Conservation (phyloP, 2,329 filamentous ascomycete genomes). For the Colletotrichum ledebouriae region DNA sequence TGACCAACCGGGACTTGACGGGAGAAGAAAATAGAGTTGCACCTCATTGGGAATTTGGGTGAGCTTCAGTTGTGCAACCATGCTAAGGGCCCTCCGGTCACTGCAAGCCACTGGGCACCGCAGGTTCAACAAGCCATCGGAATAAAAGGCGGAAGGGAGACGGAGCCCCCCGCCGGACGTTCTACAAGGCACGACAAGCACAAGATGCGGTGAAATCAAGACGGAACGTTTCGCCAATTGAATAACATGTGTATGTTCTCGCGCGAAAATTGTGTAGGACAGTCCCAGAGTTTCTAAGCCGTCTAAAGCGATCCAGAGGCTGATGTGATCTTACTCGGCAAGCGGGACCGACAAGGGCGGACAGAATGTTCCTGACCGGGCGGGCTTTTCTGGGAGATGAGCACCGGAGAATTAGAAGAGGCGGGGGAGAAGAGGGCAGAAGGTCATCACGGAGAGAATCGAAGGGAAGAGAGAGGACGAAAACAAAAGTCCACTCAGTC, state of each 20-base stretch:
- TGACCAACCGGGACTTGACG: no score
- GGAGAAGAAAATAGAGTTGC: background rate
- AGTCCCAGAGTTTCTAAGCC: no score
- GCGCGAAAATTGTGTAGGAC: no score
- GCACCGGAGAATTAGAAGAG: no score
- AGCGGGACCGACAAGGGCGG: no score
- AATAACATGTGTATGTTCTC: background rate
- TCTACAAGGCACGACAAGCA: background rate
- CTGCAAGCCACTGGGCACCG: background rate
- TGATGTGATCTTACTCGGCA: no score
- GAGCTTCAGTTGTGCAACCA: background rate
- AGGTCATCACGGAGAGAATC: no score
- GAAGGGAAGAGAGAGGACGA: background rate
- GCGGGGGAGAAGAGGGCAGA: no score
- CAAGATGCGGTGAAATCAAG: background rate
- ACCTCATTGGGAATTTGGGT: conserved; percentile 2
- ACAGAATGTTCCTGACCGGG: no score
- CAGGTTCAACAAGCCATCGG: background rate
- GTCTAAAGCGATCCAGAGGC: no score
- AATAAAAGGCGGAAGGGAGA: background rate
- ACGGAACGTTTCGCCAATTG: background rate
- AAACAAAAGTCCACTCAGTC: background rate
- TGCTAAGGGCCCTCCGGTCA: background rate
- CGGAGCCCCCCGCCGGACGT: background rate
- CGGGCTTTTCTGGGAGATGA: no score